phyloP scores from a whole-genome alignment of 2,329 filamentous ascomycete species.

The Paracamarosporium sp. region DNA sequence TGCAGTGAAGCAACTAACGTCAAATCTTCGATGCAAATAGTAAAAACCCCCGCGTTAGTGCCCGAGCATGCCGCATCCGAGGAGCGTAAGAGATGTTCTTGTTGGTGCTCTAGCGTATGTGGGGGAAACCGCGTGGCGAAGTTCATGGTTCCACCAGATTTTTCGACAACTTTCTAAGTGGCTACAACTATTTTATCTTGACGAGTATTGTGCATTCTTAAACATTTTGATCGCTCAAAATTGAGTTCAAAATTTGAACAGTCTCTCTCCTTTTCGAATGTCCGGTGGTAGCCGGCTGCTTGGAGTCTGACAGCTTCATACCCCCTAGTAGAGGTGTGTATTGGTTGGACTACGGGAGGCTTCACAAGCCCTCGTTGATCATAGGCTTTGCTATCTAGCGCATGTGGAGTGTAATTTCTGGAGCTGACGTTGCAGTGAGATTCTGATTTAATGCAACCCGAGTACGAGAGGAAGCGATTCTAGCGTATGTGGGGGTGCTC shows the following conservation, averaged over 20 bases:
- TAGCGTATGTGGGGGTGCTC: slow-evolving; percentile 37
- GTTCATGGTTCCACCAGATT: background rate
- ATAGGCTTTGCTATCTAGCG: slow-evolving; percentile 32
- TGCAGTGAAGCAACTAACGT: background rate
- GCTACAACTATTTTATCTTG: background rate
- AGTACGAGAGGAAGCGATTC: slow-evolving; percentile 20
- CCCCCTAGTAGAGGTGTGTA: background rate
- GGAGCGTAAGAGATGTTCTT: background rate
- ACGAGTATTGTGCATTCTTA: too few relatives aligned
- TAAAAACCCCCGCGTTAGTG: background rate
- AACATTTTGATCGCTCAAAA: background rate
- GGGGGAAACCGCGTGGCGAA: slow-evolving; percentile 8
- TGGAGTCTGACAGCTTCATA: background rate
- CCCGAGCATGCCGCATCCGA: background rate
- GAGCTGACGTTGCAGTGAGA: slow-evolving; percentile 24
- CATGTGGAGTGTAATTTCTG: slow-evolving; percentile 29
- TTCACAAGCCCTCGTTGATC: slow-evolving; percentile 8
- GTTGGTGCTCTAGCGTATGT: slow-evolving; percentile 13
- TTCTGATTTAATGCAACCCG: slow-evolving; percentile 22
- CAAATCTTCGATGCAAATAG: background rate
- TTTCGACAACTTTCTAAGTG: background rate
- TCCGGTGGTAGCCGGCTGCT: too few relatives aligned
- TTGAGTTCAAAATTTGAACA: background rate
- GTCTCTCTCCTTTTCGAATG: background rate
- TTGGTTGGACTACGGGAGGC: background rate